Conservation (phyloP, 306 rosid genomes). For the Lupinus albus region DNA sequence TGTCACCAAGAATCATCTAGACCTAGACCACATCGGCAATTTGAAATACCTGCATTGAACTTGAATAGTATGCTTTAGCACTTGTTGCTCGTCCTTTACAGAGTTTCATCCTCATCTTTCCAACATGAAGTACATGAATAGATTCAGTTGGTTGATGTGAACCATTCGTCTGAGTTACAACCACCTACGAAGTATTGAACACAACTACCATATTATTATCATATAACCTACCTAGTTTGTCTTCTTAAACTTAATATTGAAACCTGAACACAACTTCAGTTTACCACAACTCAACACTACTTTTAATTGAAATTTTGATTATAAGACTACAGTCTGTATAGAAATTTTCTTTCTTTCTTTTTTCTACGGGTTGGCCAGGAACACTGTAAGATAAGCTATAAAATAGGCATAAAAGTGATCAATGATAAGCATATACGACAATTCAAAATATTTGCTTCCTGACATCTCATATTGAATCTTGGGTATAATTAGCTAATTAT, state of each 20-base stretch:
- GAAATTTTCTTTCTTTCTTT: no score
- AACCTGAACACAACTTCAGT: no score
- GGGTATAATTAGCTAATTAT: not conserved
- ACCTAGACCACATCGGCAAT: not conserved
- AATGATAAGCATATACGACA: not conserved
- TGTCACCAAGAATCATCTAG: slow-evolving; percentile 9
- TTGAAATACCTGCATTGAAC: slow-evolving; percentile 86
- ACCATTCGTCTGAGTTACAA: slow-evolving; percentile 85
- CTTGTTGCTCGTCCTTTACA: slow-evolving; percentile 78
- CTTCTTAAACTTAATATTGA: not conserved
- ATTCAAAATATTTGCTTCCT: slow-evolving; percentile 6
- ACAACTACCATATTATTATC: slow-evolving; percentile 32
- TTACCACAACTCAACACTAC: no score
- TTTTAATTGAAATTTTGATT: no score
- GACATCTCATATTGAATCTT: not conserved
- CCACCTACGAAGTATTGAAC: slow-evolving; percentile 63
- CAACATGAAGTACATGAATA: slow-evolving; percentile 82
- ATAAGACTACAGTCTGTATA: no score
- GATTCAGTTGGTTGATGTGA: slow-evolving; percentile 70
- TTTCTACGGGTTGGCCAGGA: no score
- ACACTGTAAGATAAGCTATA: no score
- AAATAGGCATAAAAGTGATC: not conserved
- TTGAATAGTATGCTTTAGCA: slow-evolving; percentile 84
- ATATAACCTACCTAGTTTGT: slow-evolving; percentile 13
- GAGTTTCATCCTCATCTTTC: slow-evolving; percentile 95